Evolutionary conservation across 2,329 filamentous ascomycete genomes (phyloP).

Genomic region (Bipolaris cookei): DNA sequence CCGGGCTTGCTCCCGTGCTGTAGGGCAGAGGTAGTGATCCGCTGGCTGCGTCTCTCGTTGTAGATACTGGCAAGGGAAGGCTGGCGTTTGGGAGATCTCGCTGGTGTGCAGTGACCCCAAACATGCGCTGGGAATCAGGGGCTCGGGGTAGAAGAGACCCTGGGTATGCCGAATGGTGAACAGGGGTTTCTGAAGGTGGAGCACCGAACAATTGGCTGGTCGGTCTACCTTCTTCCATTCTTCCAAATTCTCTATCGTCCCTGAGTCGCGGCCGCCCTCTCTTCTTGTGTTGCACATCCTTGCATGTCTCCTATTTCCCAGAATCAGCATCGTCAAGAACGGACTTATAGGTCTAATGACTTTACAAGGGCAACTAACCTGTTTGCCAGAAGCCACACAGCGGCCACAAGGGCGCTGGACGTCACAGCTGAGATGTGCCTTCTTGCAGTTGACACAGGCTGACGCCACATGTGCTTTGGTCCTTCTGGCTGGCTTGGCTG

Average conservation of each 20-base stretch:
- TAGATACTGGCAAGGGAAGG: slow-evolving; percentile 21
- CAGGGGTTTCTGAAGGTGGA: slow-evolving; percentile 27
- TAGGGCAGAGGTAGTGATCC: slow-evolving; percentile 30
- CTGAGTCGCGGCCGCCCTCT: slow-evolving; percentile 77
- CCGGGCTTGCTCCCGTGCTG: slow-evolving; percentile 31
- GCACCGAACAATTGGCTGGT: slow-evolving; percentile 36
- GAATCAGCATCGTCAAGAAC: slow-evolving; percentile 10
- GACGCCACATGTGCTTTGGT: slow-evolving; percentile 84
- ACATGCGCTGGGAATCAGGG: slow-evolving; percentile 32
- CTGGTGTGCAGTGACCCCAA: slow-evolving; percentile 27
- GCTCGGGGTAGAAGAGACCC: slow-evolving; percentile 29
- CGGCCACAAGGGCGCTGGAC: slow-evolving; percentile 78
- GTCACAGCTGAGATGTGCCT: slow-evolving; percentile 73
- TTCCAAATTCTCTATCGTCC: slow-evolving; percentile 57
- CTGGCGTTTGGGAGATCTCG: slow-evolving; percentile 24
- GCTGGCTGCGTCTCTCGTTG: slow-evolving; percentile 21
- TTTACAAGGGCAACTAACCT: slow-evolving; percentile 50
- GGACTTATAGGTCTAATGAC: neutral
- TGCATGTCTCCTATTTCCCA: slow-evolving; percentile 69
- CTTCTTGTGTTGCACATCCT: slow-evolving; percentile 88
- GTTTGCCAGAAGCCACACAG: slow-evolving; percentile 77
- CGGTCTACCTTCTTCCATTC: slow-evolving; percentile 38
- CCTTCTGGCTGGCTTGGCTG: slow-evolving; percentile 47
- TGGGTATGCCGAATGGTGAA: slow-evolving; percentile 31
- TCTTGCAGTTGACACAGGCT: slow-evolving; percentile 84